Percentiles rank a stretch among this genome's conserved stretches.
phyloP scores from a whole-genome alignment of 2,329 filamentous ascomycete genomes.

The Alternaria arborescens region DNA sequence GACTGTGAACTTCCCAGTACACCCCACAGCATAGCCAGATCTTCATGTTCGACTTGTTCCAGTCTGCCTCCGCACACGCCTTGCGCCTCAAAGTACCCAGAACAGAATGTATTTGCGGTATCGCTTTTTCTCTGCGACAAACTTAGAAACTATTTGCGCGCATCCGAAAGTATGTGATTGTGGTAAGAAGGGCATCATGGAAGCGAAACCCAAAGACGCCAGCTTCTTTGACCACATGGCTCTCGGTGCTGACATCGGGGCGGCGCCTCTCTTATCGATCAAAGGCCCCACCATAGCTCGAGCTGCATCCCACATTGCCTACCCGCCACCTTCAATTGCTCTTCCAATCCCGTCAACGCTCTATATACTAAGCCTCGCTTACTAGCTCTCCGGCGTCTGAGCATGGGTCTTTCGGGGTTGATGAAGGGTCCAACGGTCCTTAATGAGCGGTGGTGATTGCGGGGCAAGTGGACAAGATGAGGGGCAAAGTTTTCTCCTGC shows the following conservation, averaged over 20 bases:
- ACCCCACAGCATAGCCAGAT: constrained; percentile 31
- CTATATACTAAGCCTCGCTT: constrained; percentile 9
- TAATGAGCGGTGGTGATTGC: constrained; percentile 27
- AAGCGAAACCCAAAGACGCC: not conserved
- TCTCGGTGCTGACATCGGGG: constrained; percentile 4
- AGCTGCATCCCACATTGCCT: constrained; percentile 32
- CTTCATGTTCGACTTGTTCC: constrained; percentile 16
- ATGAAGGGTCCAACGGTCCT: constrained; percentile 20
- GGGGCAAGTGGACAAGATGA: constrained; percentile 34
- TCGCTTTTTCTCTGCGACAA: not conserved
- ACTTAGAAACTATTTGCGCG: not conserved
- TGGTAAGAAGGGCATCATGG: not conserved
- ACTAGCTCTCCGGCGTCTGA: constrained; percentile 17
- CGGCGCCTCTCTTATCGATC: constrained; percentile 15
- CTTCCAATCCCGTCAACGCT: constrained; percentile 31
- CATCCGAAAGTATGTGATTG: not conserved
- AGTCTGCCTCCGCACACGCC: not conserved
- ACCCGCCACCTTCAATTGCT: constrained; percentile 15
- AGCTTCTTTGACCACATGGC: not conserved
- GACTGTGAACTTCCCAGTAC: constrained; percentile 27
- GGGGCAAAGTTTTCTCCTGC: constrained; percentile 26
- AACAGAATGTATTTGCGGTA: not conserved
- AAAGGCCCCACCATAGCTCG: constrained; percentile 37
- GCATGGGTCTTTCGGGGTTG: constrained; percentile 19
- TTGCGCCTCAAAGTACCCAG: not conserved